Conservation (phyloP, 2,329 filamentous ascomycete species). For the Knoxdaviesia capensis region DNA sequence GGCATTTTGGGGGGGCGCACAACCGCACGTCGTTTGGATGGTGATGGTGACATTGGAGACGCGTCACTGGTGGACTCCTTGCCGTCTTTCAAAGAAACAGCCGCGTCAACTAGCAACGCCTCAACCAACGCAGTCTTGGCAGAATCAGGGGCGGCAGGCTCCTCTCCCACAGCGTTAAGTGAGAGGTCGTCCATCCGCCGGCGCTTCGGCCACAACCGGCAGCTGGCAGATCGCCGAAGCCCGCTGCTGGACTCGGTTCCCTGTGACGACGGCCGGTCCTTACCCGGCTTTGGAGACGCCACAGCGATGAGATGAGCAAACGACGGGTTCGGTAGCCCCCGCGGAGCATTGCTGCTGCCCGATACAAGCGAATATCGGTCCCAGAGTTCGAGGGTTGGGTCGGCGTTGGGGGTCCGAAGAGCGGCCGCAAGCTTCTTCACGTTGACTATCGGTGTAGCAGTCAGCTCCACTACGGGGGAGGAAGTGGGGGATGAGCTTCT, state of each 20-base stretch:
- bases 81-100: not conserved
- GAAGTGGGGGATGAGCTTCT: slow-evolving; percentile 55
- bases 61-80: not conserved
- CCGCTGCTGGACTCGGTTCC: too few relatives aligned
- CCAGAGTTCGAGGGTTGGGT: slow-evolving; percentile 60
- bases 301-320: slow-evolving; percentile 42
- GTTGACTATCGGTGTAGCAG: slow-evolving; percentile 28
- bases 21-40: not conserved
- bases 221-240: too few relatives aligned
- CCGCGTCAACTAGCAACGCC: not conserved
- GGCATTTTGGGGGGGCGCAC: not conserved
- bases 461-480: slow-evolving; percentile 35
- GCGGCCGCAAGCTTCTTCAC: slow-evolving; percentile 35
- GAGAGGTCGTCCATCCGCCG: too few relatives aligned
- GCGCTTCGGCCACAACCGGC: too few relatives aligned
- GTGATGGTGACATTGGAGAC: not conserved
- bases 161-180: too few relatives aligned
- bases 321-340: slow-evolving; percentile 31
- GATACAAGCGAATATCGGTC: slow-evolving; percentile 44
- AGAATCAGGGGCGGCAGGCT: too few relatives aligned
- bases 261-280: too few relatives aligned
- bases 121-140: too few relatives aligned
- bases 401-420: slow-evolving; percentile 46
- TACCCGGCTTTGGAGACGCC: too few relatives aligned
- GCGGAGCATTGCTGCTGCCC: slow-evolving; percentile 19